phyloP scores from a whole-genome alignment of 768 basidiomycete genomes.

The Amanita muscaria region DNA sequence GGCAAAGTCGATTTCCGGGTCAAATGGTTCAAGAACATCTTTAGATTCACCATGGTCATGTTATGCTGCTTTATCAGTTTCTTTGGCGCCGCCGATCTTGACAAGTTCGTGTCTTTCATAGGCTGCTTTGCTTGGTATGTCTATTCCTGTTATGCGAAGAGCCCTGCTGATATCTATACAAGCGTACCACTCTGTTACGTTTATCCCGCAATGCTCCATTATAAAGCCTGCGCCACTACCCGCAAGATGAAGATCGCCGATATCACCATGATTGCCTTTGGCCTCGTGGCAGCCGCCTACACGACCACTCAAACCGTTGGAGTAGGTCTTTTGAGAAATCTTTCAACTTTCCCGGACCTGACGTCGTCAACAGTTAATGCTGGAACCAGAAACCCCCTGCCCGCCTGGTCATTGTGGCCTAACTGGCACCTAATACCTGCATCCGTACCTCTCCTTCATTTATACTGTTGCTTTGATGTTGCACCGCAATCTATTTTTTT shows the following conservation, averaged over 20 bases:
- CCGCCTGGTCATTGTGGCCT: slow-evolving; percentile 27
- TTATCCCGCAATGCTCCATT: slow-evolving; percentile 90
- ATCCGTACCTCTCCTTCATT: not conserved
- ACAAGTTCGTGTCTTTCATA: slow-evolving; percentile 92
- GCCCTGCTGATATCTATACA: too few species aligned
- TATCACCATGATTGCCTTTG: slow-evolving; percentile 69
- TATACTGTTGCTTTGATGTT: too few species aligned
- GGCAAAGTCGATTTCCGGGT: slow-evolving; percentile 76
- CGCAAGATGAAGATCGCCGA: slow-evolving; percentile 57
- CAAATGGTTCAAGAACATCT: slow-evolving; percentile 96
- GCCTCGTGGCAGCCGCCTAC: slow-evolving; percentile 60
- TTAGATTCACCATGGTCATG: slow-evolving; percentile 67
- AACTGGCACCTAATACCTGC: not conserved
- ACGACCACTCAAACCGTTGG: slow-evolving; percentile 74
- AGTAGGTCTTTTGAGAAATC: slow-evolving; percentile 30
- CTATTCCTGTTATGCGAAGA: too few species aligned
- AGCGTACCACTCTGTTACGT: slow-evolving; percentile 92
- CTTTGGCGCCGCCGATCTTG: slow-evolving; percentile 79
- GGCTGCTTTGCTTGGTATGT: slow-evolving; percentile 91
- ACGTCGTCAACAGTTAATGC: slow-evolving; percentile 43
- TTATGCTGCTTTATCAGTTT: slow-evolving; percentile 77
- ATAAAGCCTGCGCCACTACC: slow-evolving; percentile 76
- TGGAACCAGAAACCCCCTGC: slow-evolving; percentile 35
- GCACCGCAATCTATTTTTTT: too few species aligned
- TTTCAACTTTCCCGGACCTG: not conserved